Evolutionary conservation across 345 rosid genomes (phyloP), one percentile per base, ranked within the genome.

Genomic region (Anacardium occidentale): DNA sequence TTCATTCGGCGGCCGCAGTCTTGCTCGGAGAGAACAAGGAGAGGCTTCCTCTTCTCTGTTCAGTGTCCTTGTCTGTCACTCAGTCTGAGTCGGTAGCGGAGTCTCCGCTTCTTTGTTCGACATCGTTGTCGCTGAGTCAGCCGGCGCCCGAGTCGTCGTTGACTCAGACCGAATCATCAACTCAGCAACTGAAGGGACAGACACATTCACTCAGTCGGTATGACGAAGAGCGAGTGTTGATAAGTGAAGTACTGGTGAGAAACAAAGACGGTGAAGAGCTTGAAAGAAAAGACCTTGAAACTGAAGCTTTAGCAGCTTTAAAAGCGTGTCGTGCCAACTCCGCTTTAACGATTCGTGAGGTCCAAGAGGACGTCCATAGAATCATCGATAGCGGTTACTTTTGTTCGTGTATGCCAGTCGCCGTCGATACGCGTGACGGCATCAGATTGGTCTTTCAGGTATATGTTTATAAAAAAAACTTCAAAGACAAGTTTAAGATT

Each of bases 261-360:
- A 93, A 89, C n/a, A 93, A 89, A 60, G 99, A 93, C 22, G 98
- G 99, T 0, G 98, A 95, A 65, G 93, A 91, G 78, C 86, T 93
- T 1, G 99, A 93, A 87, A 87, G 89, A 83, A 92, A 92, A 82
- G 98, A 90, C 70, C 84, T 95, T 14, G 98, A 91, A 83, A 76
- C 69, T 66, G 98, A 95, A 81, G 99, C 96, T 1, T 70, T 95
- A 66, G 82, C 91, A 21, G 97, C 93, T 5, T 79, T 93, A 67
- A 93, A 90, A 71, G 94, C 97, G 40, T 86, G 91, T 80, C 77
- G 96, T 54, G 83, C 98, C 18, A 93, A 93, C 75, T 95, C 99
- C 1, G 98, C 96, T 10, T 86, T 93, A 45, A 91, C 96, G 0
- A 89, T 87, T 3, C 76, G 89, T 4, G 99, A 95, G 81, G 96